Percentiles rank a stretch among this genome's conserved stretches.
These are phyloP conservation scores for Obelidium mucronatum DNA, from an alignment of 192 early-diverging fungal species.

Conservation along the genomic window DNA sequence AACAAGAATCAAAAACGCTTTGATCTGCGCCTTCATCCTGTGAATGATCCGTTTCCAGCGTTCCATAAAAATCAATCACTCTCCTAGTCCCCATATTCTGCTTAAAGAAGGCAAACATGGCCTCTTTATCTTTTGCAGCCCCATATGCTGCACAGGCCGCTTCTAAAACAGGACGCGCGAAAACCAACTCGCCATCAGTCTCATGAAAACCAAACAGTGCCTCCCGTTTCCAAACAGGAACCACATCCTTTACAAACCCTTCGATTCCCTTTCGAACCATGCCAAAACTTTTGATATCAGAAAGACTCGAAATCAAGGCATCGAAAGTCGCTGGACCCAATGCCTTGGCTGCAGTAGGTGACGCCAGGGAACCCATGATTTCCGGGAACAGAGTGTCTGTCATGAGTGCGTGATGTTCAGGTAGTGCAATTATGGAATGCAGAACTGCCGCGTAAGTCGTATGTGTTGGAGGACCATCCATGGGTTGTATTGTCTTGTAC, in stretches of 20 bases:
- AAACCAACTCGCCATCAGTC: background rate
- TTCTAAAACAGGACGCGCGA: background rate
- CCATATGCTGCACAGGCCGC: background rate
- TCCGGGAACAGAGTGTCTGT: no score
- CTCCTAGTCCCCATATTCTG: background rate
- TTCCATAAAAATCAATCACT: background rate
- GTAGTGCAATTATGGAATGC: no score
- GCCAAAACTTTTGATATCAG: no score
- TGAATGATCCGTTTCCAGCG: background rate
- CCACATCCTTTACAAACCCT: background rate
- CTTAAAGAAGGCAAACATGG: background rate
- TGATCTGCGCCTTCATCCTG: background rate
- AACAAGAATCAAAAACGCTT: background rate
- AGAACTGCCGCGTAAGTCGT: slow-evolving; percentile 2
- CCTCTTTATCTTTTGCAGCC: background rate
- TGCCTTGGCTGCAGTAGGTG: background rate
- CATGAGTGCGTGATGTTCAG: no score
- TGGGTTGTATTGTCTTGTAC: background rate
- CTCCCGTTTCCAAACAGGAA: slow-evolving; percentile 3
- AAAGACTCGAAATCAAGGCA: no score
- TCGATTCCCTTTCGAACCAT: background rate
- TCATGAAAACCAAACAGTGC: background rate
- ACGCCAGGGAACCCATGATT: background rate
- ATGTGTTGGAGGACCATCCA: background rate
- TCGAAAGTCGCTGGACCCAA: no score